A percentile compares a stretch with the other conserved stretches of the same genome.
These are phyloP conservation scores for Rosa persica DNA, from an alignment of 306 rosid genomes.

Conservation along the genomic window DNA sequence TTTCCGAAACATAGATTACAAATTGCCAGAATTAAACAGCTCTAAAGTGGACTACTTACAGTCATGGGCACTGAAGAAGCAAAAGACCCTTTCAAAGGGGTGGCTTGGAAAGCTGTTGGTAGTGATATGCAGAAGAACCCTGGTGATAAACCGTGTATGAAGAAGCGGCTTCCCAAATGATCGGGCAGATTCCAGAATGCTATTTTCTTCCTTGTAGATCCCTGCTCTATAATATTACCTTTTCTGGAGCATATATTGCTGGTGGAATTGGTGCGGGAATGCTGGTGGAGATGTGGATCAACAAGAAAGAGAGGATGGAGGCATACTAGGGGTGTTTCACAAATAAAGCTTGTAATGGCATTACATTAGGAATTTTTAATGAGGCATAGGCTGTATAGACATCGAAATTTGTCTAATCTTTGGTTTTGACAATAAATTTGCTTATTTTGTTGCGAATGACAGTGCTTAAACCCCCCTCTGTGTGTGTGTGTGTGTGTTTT, in stretches of 20 bases:
- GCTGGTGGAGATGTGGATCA: conserved; percentile 79
- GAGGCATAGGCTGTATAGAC: not conserved
- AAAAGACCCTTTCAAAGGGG: conserved; percentile 78
- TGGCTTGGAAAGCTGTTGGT: conserved; percentile 87
- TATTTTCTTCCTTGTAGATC: conserved; percentile 77
- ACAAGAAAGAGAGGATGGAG: conserved; percentile 82
- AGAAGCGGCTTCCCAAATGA: conserved; percentile 62
- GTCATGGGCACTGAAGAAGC: conserved; percentile 52
- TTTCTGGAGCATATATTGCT: conserved; percentile 57
- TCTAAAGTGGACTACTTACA: not conserved
- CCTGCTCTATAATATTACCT: conserved; percentile 40
- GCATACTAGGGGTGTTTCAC: conserved; percentile 81
- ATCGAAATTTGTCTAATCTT: not conserved
- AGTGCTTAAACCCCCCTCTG: not conserved
- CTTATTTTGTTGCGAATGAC: not conserved
- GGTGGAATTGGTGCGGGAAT: conserved; percentile 85
- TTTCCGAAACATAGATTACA: not conserved
- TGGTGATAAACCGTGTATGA: conserved; percentile 43
- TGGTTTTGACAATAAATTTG: not conserved
- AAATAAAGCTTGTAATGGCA: conserved; percentile 31
- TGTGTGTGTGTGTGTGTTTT: not conserved
- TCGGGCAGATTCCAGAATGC: conserved; percentile 66
- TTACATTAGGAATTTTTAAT: not conserved
- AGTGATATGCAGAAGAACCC: conserved; percentile 73
- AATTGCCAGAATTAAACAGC: not conserved